Percentiles rank a stretch among this genome's conserved stretches.
phyloP scores from a whole-genome alignment of 1,139 yeast species.

The Debaryomyces sp. region DNA sequence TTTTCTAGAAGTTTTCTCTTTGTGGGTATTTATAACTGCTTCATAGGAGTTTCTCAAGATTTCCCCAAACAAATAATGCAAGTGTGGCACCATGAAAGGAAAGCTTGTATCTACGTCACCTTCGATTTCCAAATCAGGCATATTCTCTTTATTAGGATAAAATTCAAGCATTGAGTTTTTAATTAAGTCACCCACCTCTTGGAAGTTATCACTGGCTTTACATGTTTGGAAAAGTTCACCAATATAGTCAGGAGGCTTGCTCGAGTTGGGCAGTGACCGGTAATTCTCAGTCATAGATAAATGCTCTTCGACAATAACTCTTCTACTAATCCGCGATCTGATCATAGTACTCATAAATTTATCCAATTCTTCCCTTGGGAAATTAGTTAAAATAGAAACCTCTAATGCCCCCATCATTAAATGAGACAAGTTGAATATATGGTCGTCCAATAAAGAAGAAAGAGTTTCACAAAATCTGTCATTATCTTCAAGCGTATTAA shows the following conservation, averaged over 20 bases:
- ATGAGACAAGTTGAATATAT: conserved; percentile 79
- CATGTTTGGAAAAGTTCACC: conserved; percentile 87
- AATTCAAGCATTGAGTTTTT: conserved; percentile 45
- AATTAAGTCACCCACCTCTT: conserved; percentile 53
- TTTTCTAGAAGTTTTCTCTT: conserved; percentile 27
- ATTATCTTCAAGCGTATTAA: conserved; percentile 72
- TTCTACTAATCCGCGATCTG: conserved; percentile 82
- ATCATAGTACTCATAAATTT: conserved; percentile 73
- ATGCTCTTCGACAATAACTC: conserved; percentile 92
- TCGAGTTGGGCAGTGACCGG: conserved; percentile 42
- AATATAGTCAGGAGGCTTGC: conserved; percentile 66
- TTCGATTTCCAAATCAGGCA: conserved; percentile 77
- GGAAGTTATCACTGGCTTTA: conserved; percentile 69
- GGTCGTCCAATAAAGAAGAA: conserved; percentile 69
- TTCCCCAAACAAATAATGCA: conserved; percentile 85
- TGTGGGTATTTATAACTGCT: conserved; percentile 62
- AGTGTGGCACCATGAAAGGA: conserved; percentile 83
- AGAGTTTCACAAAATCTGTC: conserved; percentile 67
- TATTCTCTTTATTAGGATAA: conserved; percentile 54
- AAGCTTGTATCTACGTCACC: conserved; percentile 67
- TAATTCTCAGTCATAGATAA: conserved; percentile 72
- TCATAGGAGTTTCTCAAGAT: conserved; percentile 81
- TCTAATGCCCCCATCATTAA: conserved; percentile 93
- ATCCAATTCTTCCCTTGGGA: conserved; percentile 69
- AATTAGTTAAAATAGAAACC: conserved; percentile 63